phyloP scores from a whole-genome alignment of 768 basidiomycete species.

The Boletales sp. region DNA sequence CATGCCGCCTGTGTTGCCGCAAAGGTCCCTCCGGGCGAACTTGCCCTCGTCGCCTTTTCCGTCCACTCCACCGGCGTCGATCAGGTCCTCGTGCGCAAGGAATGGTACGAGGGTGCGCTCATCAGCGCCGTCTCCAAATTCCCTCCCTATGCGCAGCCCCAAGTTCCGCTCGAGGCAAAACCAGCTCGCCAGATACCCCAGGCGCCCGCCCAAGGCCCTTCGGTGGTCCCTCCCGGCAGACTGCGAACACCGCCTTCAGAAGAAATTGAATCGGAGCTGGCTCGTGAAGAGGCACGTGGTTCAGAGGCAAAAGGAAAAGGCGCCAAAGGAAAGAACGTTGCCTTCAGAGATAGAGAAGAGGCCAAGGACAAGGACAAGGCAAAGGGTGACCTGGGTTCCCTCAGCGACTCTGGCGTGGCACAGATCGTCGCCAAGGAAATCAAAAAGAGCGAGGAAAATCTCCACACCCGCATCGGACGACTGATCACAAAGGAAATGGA shows the following conservation, averaged over 20 bases:
- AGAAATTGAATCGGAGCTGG: constrained; percentile 64
- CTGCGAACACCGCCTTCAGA: constrained; percentile 71
- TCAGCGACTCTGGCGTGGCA: constrained; percentile 54
- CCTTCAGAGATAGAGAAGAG: constrained; percentile 59
- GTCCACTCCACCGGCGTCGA: constrained; percentile 90
- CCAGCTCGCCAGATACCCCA: constrained; percentile 25
- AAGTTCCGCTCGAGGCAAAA: constrained; percentile 27
- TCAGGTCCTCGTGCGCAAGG: constrained; percentile 80
- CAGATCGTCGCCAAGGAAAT: constrained; percentile 72
- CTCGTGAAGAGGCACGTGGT: constrained; percentile 54
- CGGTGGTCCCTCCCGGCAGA: constrained; percentile 39
- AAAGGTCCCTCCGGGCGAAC: constrained; percentile 69
- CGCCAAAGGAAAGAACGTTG: constrained; percentile 53
- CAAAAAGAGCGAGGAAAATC: constrained; percentile 75
- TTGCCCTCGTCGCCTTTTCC: constrained; percentile 82
- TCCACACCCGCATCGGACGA: constrained; percentile 74
- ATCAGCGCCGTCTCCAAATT: constrained; percentile 55
- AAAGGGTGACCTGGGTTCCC: constrained; percentile 25
- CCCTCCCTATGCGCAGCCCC: constrained; percentile 43
- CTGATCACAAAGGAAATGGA: constrained; percentile 85
- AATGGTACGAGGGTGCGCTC: constrained; percentile 78
- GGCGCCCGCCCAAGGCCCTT: constrained; percentile 22
- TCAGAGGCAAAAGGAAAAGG: constrained; percentile 50
- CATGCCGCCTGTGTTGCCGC: constrained; percentile 82
- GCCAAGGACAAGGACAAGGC: constrained; percentile 36